Evolutionary conservation across 208 protist genomes (phyloP), one percentile per base, ranked within the genome.

Genomic region (Crithidia sp.): DNA sequence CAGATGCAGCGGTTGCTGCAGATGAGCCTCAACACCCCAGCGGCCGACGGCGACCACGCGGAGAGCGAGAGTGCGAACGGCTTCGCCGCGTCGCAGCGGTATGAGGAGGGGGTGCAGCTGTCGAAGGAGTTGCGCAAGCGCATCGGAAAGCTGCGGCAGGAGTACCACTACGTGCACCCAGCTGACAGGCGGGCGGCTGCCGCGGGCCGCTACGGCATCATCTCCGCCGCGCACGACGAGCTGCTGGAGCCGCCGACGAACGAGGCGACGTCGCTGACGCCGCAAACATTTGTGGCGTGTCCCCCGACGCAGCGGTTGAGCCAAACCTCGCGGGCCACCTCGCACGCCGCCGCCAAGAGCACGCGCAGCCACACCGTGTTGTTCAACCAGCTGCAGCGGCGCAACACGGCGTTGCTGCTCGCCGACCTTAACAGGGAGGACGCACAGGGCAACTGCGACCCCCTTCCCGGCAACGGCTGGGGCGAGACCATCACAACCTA

Each of bases 1-100:
- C 92, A 96, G 67, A 96, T 96, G 88, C 92, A 96, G 67, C 88
- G 92, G 14, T 80, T 96, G 53, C 84, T 96, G 17, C 92, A 95
- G 58, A 74, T 95, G 50, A 88, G 92, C 57, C 79, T 79, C 67
- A 81, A 79, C 56, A 49, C 50, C 7, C 19, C 73, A 0, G 72
- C 59, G 28, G 44, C 55, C n/a, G 81, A 75, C 13, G 71, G 60
- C 37, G 54, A 73, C 49, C 70, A 80, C n/a, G 47, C 63, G 13
- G 59, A 70, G 53, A 79, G 44, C 19, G 61, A 71, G 52, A 61
- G 62, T 12, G 76, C 17, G 66, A 68, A 68, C 17, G 72, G 69
- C 12, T 39, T 50, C 39, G 71, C 81, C 40, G 70, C 57, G 0
- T 40, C 44, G 7, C 41, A 60, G 57, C 47, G 67, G 36, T 61